Evolutionary conservation across 768 basidiomycete genomes (phyloP), one percentile per base, ranked within the genome.

Genomic region (Pholiota molesta): DNA sequence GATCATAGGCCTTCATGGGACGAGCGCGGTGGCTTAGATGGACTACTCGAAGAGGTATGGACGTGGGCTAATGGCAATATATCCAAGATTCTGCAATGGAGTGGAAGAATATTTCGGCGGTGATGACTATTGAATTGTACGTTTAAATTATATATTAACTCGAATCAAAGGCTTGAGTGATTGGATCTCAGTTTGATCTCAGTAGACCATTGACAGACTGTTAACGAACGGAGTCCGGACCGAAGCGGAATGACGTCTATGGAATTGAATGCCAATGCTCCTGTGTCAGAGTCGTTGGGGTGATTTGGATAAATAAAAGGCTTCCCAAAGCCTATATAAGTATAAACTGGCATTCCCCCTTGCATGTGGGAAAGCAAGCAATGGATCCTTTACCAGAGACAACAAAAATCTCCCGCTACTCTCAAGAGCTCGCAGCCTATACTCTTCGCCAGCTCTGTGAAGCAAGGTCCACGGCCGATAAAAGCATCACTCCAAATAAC

Each of bases 11-110:
- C 80, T 13, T 84, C 84, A 11, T 86, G 85, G 86, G 84, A 86
- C 66, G 82, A 85, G 62, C 78, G 80, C 42, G 88, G 87, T 5
- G 87, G 87, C n/a, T 74, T 89, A 13, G 86, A 89, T 68, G 86
- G 84, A 14, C 70, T 87, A 52, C 72, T 89, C 55, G 87, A 88
- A 71, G 85, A 88, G 62, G 69, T 80, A 33, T 88, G 86, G 87
- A 81, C 75, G 37, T 84, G 84, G 83, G 74, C 75, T n/a, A 73
- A 71, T 62, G 76, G 74, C 59, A 66, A 74, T 54, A 62, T 75
- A 51, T 71, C 79, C 61, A 73, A 70, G 68, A 65, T 75, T 55
- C 62, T 78, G 37, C 69, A 69, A 47, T 82, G 78, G 79, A 74
- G 76, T 64, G 69, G 73, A 59, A 73, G 75, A 55, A 53, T 78